Percentiles rank a stretch among this genome's conserved stretches.
These are phyloP conservation scores for Lyophyllum decastes DNA, from an alignment of 768 basidiomycete species.

Conservation along the genomic window DNA sequence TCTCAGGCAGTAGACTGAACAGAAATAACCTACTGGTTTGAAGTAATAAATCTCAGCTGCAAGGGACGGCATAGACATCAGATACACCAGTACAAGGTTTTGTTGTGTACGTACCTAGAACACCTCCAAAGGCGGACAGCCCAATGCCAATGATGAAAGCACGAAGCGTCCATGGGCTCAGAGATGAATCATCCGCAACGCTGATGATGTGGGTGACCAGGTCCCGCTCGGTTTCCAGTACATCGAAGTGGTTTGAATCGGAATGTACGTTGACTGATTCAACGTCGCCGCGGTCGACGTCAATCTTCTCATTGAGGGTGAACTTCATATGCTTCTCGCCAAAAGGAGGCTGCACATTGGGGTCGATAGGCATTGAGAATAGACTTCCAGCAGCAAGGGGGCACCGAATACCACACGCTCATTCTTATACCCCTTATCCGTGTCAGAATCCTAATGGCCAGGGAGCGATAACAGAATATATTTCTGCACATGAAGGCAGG, in stretches of 20 bases:
- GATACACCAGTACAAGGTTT: background rate
- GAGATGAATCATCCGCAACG: constrained; percentile 44
- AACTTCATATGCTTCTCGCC: constrained; percentile 2
- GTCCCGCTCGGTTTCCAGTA: constrained; percentile 46
- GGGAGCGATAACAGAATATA: background rate
- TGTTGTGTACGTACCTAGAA: constrained; percentile 37
- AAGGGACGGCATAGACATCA: constrained; percentile 10
- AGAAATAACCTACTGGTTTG: constrained; percentile 42
- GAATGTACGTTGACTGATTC: constrained; percentile 30
- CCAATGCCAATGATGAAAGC: constrained; percentile 47
- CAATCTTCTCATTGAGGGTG: constrained; percentile 25
- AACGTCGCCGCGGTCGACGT: constrained; percentile 32
- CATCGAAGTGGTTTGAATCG: constrained; percentile 25
- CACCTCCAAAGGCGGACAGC: constrained; percentile 48
- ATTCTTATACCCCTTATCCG: background rate
- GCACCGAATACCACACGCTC: background rate
- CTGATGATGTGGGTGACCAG: constrained; percentile 48
- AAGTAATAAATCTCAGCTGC: constrained; percentile 63
- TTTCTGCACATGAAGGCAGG: background rate
- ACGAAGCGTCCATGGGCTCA: constrained; percentile 50
- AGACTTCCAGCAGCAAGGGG: background rate
- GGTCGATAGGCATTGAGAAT: constrained; percentile 7
- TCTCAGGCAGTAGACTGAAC: background rate
- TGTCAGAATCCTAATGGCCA: background rate
- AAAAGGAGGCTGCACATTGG: background rate